These are phyloP conservation scores for Fusarium globosum DNA, from an alignment of 2,329 filamentous ascomycete species.

Conservation along the genomic window DNA sequence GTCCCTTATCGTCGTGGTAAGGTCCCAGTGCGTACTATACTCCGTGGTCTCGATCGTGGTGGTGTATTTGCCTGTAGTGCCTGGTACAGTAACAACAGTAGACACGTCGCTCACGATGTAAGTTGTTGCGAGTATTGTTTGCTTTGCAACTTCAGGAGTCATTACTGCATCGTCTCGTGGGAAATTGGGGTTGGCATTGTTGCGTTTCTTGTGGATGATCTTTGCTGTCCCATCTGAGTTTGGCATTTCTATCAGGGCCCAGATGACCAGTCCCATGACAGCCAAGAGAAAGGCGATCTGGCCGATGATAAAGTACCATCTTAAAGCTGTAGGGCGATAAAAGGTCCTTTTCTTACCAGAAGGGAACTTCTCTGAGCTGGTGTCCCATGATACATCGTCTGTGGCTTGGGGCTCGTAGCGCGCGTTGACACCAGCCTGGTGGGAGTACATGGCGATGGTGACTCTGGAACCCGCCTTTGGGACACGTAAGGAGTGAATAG, in stretches of 20 bases:
- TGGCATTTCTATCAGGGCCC: conserved; percentile 41
- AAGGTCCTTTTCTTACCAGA: conserved; percentile 28
- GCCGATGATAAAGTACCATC: conserved; percentile 41
- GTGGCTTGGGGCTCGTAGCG: conserved; percentile 42
- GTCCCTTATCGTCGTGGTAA: conserved; percentile 26
- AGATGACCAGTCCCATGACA: conserved; percentile 39
- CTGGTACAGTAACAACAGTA: conserved; percentile 34
- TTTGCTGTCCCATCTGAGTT: conserved; percentile 39
- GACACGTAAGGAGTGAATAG: not conserved
- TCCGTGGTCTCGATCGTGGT: conserved; percentile 26
- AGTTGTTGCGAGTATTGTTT: conserved; percentile 25
- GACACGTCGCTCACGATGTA: conserved; percentile 26
- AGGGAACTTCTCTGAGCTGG: conserved; percentile 20
- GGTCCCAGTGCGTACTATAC: conserved; percentile 17
- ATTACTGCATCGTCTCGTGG: not conserved
- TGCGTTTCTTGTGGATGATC: conserved; percentile 30
- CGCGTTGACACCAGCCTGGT: conserved; percentile 29
- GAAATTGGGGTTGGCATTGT: not conserved
- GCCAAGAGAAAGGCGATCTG: conserved; percentile 33
- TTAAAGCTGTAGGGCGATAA: conserved; percentile 41
- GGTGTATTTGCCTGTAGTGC: conserved; percentile 38
- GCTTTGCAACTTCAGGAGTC: not conserved
- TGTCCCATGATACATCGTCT: conserved; percentile 39
- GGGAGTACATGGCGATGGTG: conserved; percentile 34
- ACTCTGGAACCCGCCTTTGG: not conserved